Evolutionary conservation across 23 red algal genomes (phyloP).

Genomic region (Gracilaria vermiculophylla): DNA sequence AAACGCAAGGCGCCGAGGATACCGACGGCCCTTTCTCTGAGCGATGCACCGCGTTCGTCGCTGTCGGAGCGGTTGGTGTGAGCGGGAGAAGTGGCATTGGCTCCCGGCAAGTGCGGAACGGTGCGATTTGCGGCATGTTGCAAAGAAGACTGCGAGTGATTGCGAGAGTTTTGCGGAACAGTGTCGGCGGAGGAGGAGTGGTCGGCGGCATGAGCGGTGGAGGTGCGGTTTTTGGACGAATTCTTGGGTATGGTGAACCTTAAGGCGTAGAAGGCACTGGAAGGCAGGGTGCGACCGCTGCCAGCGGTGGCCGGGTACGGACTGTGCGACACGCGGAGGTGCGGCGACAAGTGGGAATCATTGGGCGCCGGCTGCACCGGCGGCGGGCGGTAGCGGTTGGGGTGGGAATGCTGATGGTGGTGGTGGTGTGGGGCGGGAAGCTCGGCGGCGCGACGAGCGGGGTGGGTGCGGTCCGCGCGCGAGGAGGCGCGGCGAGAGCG

Average conservation of each 20-base stretch:
- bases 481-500: not conserved
- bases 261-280: not conserved
- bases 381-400: not conserved
- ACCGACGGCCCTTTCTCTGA: not conserved
- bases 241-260: slow-evolving; percentile 8
- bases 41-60: not conserved
- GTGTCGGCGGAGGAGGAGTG: not conserved
- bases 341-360: not conserved
- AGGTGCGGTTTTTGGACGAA: not conserved
- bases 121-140: no score
- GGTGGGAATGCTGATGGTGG: not conserved
- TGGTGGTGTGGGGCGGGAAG: not conserved
- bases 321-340: not conserved
- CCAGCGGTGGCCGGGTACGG: not conserved
- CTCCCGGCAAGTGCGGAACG: no score
- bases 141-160: not conserved
- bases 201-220: not conserved
- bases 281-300: not conserved
- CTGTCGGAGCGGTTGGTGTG: not conserved
- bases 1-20: not conserved
- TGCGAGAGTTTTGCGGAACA: not conserved
- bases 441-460: not conserved
- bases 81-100: no score
- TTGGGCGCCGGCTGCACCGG: not conserved
- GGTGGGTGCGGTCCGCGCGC: not conserved